Conservation (phyloP, 2,329 filamentous ascomycete genomes). For the Beauveria scarabaeidicola region DNA sequence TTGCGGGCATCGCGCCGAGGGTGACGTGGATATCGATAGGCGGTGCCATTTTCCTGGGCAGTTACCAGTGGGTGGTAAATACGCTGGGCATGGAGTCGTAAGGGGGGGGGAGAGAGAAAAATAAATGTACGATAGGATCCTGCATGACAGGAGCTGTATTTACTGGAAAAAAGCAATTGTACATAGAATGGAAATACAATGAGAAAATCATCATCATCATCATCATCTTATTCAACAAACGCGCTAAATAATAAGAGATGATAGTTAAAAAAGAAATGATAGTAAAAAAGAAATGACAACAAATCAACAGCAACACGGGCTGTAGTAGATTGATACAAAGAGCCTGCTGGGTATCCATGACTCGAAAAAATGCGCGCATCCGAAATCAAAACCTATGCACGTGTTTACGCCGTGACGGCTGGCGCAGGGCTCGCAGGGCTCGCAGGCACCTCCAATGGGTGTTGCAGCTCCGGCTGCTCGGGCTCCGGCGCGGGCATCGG, state of each 20-base stretch:
- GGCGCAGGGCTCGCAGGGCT: background rate
- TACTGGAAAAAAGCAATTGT: background rate
- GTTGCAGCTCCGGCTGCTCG: background rate
- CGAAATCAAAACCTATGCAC: background rate
- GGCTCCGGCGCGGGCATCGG: slow-evolving; percentile 22
- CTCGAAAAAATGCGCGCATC: background rate
- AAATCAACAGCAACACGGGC: slow-evolving; percentile 1
- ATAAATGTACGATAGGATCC: slow-evolving; percentile 12
- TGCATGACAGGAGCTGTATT: background rate
- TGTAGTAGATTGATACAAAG: slow-evolving; percentile 2
- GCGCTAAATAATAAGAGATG: background rate
- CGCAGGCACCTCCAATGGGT: background rate
- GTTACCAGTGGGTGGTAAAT: slow-evolving; percentile 85
- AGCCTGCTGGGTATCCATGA: slow-evolving; percentile 6
- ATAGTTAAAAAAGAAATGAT: background rate
- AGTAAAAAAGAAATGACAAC: background rate
- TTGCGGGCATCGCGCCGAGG: slow-evolving; percentile 69
- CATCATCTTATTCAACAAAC: background rate
- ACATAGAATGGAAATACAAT: background rate
- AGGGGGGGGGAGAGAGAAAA: background rate
- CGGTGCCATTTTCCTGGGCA: slow-evolving; percentile 88
- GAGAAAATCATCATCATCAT: background rate
- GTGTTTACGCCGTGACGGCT: background rate
- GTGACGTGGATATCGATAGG: slow-evolving; percentile 93
- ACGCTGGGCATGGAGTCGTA: slow-evolving; percentile 35